Evolutionary conservation across 164 flowering plant species (phyloP).

Genomic region (Vitis vinifera): DNA sequence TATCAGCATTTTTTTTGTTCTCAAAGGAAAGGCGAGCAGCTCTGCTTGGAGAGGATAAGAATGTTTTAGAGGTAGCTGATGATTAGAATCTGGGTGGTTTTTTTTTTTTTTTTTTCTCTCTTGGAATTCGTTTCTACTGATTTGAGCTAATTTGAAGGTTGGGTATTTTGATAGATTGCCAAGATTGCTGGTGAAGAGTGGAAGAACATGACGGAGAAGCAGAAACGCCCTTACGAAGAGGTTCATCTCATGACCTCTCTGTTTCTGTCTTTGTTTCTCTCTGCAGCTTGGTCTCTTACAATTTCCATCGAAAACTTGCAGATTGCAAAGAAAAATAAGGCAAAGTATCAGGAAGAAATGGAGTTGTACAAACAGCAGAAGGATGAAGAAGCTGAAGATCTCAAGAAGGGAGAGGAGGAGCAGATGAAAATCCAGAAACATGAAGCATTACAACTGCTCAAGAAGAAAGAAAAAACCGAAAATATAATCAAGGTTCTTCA

Average conservation of each 20-base stretch:
- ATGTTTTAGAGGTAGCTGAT: constrained; percentile 54
- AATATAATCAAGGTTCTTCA: constrained; percentile 65
- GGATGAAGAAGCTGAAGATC: constrained; percentile 58
- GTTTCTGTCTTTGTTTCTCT: neutral
- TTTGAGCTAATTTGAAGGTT: neutral
- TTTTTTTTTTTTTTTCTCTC: neutral
- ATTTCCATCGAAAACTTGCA: constrained; percentile 18
- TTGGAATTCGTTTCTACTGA: neutral
- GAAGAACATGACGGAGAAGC: constrained; percentile 74
- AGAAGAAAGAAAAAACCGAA: constrained; percentile 90
- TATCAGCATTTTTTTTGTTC: constrained; percentile 75
- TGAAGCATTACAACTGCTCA: constrained; percentile 88
- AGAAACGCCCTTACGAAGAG: constrained; percentile 70
- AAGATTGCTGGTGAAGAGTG: constrained; percentile 87
- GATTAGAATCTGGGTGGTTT: neutral
- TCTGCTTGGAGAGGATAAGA: constrained; percentile 57
- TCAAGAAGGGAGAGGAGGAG: constrained; percentile 69
- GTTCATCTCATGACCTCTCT: constrained; percentile 23
- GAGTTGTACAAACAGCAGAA: constrained; percentile 74
- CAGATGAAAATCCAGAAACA: constrained; percentile 76
- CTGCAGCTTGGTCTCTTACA: neutral
- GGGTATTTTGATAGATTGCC: constrained; percentile 37
- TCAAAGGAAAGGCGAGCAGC: constrained; percentile 64
- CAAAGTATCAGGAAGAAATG: constrained; percentile 70
- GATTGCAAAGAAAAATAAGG: constrained; percentile 78